These are phyloP conservation scores for Nemophila menziesii DNA, from an alignment of 257 asterid genomes.

Conservation along the genomic window DNA sequence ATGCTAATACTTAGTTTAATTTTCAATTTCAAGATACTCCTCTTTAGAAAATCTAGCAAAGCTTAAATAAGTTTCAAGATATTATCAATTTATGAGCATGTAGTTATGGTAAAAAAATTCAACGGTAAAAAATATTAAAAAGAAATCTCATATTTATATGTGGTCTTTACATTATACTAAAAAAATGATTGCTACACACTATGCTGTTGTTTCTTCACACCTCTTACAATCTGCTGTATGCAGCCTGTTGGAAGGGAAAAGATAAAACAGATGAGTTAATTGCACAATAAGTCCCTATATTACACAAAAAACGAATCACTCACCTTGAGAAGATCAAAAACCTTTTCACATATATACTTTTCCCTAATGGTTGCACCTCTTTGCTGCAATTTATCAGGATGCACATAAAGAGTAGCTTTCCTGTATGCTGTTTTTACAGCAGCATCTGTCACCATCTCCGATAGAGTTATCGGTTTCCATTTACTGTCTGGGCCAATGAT, in stretches of 20 bases:
- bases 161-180: too few relatives aligned
- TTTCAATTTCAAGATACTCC: too few relatives aligned
- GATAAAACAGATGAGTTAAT: neutral
- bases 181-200: neutral
- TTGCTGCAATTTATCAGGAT: conserved; percentile 96
- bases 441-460: conserved; percentile 66
- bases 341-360: conserved; percentile 86
- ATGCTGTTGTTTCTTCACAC: neutral
- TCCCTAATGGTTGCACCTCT: conserved; percentile 89
- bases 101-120: too few relatives aligned
- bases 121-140: too few relatives aligned
- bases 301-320: neutral
- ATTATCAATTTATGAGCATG: too few relatives aligned
- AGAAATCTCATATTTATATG: too few relatives aligned
- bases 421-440: conserved; percentile 92
- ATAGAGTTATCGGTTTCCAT: conserved; percentile 79
- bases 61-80: too few relatives aligned
- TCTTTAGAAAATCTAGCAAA: too few relatives aligned
- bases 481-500: conserved; percentile 82
- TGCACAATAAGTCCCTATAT: neutral
- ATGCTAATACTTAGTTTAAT: too few relatives aligned
- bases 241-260: conserved; percentile 44
- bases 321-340: conserved; percentile 95
- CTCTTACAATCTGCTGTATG: conserved; percentile 48
- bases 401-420: conserved; percentile 89